Evolutionary conservation across 1,284 basidiomycete genomes (phyloP), one percentile per base, ranked within the genome.

Genomic region (Cryptococcus amylolentus): DNA sequence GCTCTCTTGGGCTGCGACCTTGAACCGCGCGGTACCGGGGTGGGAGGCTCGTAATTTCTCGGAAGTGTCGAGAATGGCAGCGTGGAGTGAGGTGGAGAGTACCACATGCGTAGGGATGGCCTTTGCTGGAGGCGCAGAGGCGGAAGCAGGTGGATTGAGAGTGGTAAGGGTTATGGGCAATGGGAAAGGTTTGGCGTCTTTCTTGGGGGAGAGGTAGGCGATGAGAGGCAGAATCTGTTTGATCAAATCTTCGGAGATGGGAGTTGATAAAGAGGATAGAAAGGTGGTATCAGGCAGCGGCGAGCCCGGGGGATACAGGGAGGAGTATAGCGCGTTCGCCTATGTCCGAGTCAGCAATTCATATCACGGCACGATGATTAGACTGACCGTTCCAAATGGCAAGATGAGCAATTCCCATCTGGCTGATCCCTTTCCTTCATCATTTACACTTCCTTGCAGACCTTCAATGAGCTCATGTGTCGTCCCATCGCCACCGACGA

Each of bases 401-500:
- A 82, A 70, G 6, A 81, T 59, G 2, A 79, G 65, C 2, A 82
- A 64, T 18, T 71, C 69, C 64, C 79, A 71, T 44, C 13, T 6
- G 27, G 28, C 35, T 18, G 4, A 27, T 37, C 37, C 38, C 13
- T 45, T 5, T 13, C 8, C 18, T n/a, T 40, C 44, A 23, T 52
- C 20, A 4, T n/a, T 28, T 12, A 28, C 16, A 10, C 4, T 13
- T 40, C 35, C 20, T 16, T 42, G 26, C 12, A 14, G 6, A 6
- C 81, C 79, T 58, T 88, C 87, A 65, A 91, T 80, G 54, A 93
- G 82, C 70, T 94, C 91, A 71, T 92, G 88, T 35, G 92, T 79
- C 0, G 91, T 94, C n/a, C 91, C 91, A 71, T 95, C 91, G 10
- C 91, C 91, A 3, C 89, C 89, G n/a, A 82, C 84, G 13, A 92